Base-by-base conservation (phyloP, 371 early-diverging fungal genomes). In the Mucor lusitanicus region DNA sequence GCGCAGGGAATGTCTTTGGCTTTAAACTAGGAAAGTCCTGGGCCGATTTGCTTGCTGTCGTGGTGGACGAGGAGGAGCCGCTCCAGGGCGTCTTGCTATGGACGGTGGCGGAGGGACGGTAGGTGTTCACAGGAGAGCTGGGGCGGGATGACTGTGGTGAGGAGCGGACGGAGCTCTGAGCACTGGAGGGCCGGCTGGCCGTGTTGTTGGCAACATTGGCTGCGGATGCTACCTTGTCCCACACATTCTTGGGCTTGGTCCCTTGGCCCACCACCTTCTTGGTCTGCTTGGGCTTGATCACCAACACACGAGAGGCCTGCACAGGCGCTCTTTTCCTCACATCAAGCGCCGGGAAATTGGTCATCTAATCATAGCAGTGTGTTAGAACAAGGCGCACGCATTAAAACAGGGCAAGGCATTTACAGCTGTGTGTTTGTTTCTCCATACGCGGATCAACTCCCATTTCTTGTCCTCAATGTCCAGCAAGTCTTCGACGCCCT, bases 371-470 rank as follows among this genome's bases (percentile, higher is more conserved):
- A 58, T 28, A n/a, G n/a, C n/a, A n/a, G 19, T 8, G 57, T 13
- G 37, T 37, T 12, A 37, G 37, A 23, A 6, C 23, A 48, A 57
- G 23, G 7, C 19, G 13, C 37, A 37, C 37, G 13, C 37, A 13
- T 3, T 5, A 37, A 1, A 37, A 13, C 1, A 37, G 13, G 4
- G 33, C 33, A 8, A 33, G 21, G 8, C 46, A 64, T 70, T 65
- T 74, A 85, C 88, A 61, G 78, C 75, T 17, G 85, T 84, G 63
- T 90, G 88, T 48, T 79, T 87, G 72, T 93, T 91, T 37, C 91
- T 86, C 91, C 89, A 91, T 0, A 84, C 87, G 17, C 87, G 78
- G 33, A 91, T 73, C 73, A 94, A 74, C 30, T 88, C 91, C 33
- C 73, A 77, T 65, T 83, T 84, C 72, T 90, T 89, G n/a, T 71